Percentiles rank a stretch among this genome's conserved stretches.
Conservation (phyloP, 805 yeast genomes). For the Pichia heedii region DNA sequence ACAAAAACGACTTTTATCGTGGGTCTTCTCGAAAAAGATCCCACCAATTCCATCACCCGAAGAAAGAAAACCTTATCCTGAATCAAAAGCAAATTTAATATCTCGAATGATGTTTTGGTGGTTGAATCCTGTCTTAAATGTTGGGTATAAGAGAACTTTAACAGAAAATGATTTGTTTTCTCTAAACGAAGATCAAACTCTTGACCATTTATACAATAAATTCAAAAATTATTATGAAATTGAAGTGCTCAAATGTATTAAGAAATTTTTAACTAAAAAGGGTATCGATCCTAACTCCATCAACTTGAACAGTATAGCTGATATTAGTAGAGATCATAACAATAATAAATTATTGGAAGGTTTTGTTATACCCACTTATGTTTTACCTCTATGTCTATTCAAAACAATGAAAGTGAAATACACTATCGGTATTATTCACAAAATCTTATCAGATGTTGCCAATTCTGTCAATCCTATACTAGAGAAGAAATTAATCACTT, state of each 20-base stretch:
- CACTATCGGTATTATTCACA: conserved; percentile 30
- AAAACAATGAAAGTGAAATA: conserved; percentile 42
- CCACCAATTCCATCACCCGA: conserved; percentile 43
- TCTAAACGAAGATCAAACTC: conserved; percentile 34
- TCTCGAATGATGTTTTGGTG: conserved; percentile 53
- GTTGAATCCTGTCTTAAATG: conserved; percentile 52
- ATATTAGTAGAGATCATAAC: conserved; percentile 13
- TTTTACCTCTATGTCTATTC: conserved; percentile 32
- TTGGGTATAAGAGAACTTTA: conserved; percentile 67
- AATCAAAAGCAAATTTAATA: conserved; percentile 33
- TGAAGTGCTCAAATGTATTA: conserved; percentile 19
- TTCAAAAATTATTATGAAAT: conserved; percentile 30
- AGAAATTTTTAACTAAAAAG: conserved; percentile 2
- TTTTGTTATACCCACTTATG: conserved; percentile 16
- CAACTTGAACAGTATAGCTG: conserved; percentile 9
- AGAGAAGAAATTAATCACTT: conserved; percentile 53
- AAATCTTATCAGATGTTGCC: conserved; percentile 36
- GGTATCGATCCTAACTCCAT: not conserved
- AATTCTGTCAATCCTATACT: conserved; percentile 56
- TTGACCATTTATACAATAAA: conserved; percentile 31
- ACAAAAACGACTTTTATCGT: conserved; percentile 44
- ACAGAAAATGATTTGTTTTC: conserved; percentile 52
- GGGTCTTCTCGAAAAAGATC: conserved; percentile 38
- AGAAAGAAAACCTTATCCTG: conserved; percentile 44
- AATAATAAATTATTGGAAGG: conserved; percentile 14